These are phyloP conservation scores for Neotropicomus parvogracilis DNA, from an alignment of 1,284 basidiomycete genomes.

Conservation along the genomic window DNA sequence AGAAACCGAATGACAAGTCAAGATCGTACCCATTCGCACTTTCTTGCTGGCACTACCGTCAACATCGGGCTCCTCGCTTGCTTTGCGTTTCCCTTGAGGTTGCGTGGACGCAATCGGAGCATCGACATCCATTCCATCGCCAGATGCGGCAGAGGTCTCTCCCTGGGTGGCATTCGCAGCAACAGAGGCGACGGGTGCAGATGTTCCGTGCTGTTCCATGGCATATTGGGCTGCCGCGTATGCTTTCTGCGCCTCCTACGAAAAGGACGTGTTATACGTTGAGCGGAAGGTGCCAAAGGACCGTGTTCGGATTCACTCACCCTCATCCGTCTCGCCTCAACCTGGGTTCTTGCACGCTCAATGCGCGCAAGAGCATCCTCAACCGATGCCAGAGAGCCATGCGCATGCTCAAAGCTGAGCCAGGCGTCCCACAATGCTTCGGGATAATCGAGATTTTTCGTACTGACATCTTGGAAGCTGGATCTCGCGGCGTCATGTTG, in stretches of 20 bases:
- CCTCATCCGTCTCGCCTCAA: slow-evolving; percentile 64
- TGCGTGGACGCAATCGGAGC: slow-evolving; percentile 24
- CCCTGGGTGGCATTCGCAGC: slow-evolving; percentile 14
- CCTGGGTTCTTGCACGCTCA: slow-evolving; percentile 59
- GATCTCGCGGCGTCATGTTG: slow-evolving; percentile 60
- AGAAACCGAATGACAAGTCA: background rate
- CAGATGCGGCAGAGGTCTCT: background rate
- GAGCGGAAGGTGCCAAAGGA: background rate
- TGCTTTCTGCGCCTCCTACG: slow-evolving; percentile 59
- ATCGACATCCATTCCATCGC: slow-evolving; percentile 54
- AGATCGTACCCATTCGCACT: slow-evolving; percentile 48
- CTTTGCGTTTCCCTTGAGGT: slow-evolving; percentile 56
- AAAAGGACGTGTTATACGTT: slow-evolving; percentile 1
- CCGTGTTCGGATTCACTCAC: slow-evolving; percentile 36
- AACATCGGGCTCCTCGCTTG: slow-evolving; percentile 45
- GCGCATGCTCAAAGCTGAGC: slow-evolving; percentile 79
- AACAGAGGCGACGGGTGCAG: slow-evolving; percentile 35
- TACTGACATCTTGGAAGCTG: slow-evolving; percentile 60
- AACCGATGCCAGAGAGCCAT: slow-evolving; percentile 71
- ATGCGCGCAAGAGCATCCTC: slow-evolving; percentile 68
- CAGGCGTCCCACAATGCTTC: slow-evolving; percentile 90
- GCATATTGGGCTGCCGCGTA: slow-evolving; percentile 50
- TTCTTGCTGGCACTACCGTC: slow-evolving; percentile 58
- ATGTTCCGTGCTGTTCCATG: slow-evolving; percentile 41
- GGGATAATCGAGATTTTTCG: slow-evolving; percentile 84